Conservation (phyloP, 208 protist species). For the Acanthamoeba royreba region DNA sequence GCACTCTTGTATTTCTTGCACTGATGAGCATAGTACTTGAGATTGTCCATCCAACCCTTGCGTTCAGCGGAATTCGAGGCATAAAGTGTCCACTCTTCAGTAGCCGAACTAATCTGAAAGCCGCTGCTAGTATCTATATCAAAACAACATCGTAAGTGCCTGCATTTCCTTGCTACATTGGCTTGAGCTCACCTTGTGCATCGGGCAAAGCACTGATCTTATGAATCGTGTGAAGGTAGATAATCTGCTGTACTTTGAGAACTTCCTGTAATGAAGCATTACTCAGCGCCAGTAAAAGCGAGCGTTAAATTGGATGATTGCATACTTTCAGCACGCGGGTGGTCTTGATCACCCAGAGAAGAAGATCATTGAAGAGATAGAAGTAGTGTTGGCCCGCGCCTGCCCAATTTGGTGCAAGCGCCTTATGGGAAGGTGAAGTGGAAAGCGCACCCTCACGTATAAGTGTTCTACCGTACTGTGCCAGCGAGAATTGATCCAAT, state of each 20-base stretch:
- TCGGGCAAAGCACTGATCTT: not conserved
- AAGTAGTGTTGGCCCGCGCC: not conserved
- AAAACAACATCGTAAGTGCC: no score
- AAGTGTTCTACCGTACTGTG: not conserved
- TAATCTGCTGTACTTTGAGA: not conserved
- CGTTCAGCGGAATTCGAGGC: not conserved
- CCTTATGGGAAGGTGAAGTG: not conserved
- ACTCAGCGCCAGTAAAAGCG: no score
- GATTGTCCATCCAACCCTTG: not conserved
- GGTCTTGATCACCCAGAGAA: not conserved
- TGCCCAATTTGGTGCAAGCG: not conserved
- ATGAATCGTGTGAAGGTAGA: not conserved
- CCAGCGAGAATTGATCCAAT: not conserved
- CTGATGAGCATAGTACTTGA: not conserved
- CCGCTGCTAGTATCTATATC: not conserved
- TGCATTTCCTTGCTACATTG: not conserved
- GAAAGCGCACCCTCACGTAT: not conserved
- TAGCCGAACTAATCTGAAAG: not conserved
- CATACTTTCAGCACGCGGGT: not conserved
- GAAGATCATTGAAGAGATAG: not conserved
- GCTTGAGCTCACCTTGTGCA: not conserved
- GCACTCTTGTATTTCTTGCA: not conserved
- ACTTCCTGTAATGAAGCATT: no score
- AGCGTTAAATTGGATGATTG: no score
- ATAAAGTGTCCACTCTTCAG: not conserved